phyloP scores from a whole-genome alignment of 2,329 filamentous ascomycete genomes.

The Ophiosphaerella korrae region DNA sequence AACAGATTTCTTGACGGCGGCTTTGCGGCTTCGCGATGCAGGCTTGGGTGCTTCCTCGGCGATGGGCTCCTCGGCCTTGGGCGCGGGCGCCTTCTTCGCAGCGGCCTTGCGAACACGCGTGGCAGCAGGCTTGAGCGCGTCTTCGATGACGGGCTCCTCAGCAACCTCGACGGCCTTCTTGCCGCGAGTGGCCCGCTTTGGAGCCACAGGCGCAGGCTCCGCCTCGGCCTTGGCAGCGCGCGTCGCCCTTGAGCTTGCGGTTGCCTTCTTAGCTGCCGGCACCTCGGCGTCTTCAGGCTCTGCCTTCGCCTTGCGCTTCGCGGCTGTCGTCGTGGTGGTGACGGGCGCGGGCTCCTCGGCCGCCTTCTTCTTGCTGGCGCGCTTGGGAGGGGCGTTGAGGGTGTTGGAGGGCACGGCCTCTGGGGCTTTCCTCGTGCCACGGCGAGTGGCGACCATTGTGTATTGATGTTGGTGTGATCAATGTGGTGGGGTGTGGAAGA shows the following conservation, averaged over 20 bases:
- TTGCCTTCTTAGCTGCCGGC: constrained; percentile 23
- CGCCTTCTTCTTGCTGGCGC: constrained; percentile 33
- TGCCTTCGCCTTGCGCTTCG: constrained; percentile 26
- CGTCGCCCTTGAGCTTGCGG: constrained; percentile 23
- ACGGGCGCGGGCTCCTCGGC: constrained; percentile 26
- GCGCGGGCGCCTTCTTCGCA: constrained; percentile 19
- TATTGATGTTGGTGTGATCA: constrained; percentile 16
- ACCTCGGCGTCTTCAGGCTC: constrained; percentile 23
- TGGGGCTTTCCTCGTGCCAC: constrained; percentile 31
- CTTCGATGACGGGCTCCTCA: constrained; percentile 19
- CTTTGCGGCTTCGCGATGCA: constrained; percentile 24
- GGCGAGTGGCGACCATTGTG: constrained; percentile 42
- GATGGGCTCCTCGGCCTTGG: constrained; percentile 10
- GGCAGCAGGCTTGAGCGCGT: constrained; percentile 21
- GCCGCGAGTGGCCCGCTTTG: constrained; percentile 32
- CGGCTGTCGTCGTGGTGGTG: constrained; percentile 20
- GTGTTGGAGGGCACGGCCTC: constrained; percentile 28
- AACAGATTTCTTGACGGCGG: constrained; percentile 21
- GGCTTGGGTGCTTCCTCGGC: constrained; percentile 21
- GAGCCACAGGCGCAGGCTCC: constrained; percentile 19
- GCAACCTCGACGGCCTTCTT: constrained; percentile 24
- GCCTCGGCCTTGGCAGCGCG: constrained; percentile 28
- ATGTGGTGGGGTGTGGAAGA: constrained; percentile 13
- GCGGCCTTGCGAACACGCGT: constrained; percentile 26
- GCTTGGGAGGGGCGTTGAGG: constrained; percentile 41